Evolutionary conservation across 169 alveolate species (phyloP).

Genomic region (Plasmodium coatneyi): DNA sequence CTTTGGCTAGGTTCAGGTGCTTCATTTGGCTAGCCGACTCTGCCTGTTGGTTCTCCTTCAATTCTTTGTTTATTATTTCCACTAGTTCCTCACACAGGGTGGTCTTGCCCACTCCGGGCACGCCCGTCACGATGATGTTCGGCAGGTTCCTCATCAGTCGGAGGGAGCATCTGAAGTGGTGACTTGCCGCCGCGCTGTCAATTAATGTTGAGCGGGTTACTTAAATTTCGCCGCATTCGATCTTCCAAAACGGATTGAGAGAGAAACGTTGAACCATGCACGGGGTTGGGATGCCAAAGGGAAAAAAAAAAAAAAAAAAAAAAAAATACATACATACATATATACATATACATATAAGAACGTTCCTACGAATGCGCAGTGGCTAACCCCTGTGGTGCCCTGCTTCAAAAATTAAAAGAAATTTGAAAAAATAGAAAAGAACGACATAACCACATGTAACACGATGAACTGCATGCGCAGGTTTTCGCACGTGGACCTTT

Average conservation of each 20-base stretch:
- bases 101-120: conserved; percentile 85
- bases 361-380: not conserved
- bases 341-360: not conserved
- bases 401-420: not conserved
- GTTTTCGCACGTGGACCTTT: not conserved
- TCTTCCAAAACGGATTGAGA: not conserved
- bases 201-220: not conserved
- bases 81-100: conserved; percentile 74
- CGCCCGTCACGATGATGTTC: conserved; percentile 82
- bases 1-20: conserved; percentile 78
- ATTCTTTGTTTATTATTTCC: conserved; percentile 19
- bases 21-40: conserved; percentile 9
- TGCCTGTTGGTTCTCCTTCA: not conserved
- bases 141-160: conserved; percentile 19
- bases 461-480: not conserved
- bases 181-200: not conserved
- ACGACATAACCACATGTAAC: not conserved
- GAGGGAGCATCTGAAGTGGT: not conserved
- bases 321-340: too few species aligned
- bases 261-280: not conserved
- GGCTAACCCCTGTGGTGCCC: not conserved
- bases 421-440: not conserved
- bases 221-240: not conserved
- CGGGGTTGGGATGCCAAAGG: not conserved
- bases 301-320: too few species aligned